phyloP scores from a whole-genome alignment of 164 flowering plant genomes.

The Santalum album region DNA sequence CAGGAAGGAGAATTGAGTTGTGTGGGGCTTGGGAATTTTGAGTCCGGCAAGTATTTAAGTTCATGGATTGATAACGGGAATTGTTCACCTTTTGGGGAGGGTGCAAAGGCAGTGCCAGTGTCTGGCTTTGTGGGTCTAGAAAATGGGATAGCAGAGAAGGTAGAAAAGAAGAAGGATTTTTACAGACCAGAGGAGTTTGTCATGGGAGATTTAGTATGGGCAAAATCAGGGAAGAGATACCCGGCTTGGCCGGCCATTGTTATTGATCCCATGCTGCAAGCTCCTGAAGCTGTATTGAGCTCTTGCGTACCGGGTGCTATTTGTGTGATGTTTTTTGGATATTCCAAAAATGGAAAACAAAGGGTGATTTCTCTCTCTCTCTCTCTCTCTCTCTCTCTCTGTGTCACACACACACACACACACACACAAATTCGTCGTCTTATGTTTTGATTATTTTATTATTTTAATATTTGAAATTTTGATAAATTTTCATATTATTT shows the following conservation, averaged over 20 bases:
- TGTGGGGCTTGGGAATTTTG: conserved; percentile 11
- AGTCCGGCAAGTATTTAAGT: conserved; percentile 31
- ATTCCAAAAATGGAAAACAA: conserved; percentile 54
- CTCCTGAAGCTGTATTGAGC: conserved; percentile 41
- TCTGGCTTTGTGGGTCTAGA: not conserved
- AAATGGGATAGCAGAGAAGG: conserved; percentile 5
- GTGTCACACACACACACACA: too few relatives aligned
- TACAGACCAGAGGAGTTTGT: conserved; percentile 33
- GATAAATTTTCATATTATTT: too few relatives aligned
- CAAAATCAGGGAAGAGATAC: conserved; percentile 43
- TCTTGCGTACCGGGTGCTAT: conserved; percentile 38
- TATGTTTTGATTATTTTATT: too few relatives aligned
- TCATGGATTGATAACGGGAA: conserved; percentile 26
- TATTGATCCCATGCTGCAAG: conserved; percentile 43
- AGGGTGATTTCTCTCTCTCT: conserved; percentile 32
- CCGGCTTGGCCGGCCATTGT: conserved; percentile 76
- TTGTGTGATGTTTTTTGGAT: conserved; percentile 71
- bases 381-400: not conserved
- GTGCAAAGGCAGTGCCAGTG: not conserved
- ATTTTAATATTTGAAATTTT: too few relatives aligned
- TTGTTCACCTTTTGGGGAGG: not conserved
- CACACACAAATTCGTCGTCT: too few relatives aligned
- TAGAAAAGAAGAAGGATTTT: conserved; percentile 21
- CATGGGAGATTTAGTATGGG: conserved; percentile 65
- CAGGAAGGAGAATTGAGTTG: conserved; percentile 16